These are phyloP conservation scores for Amaranthus palmeri DNA, from an alignment of 148 eudicot genomes.

Conservation along the genomic window DNA sequence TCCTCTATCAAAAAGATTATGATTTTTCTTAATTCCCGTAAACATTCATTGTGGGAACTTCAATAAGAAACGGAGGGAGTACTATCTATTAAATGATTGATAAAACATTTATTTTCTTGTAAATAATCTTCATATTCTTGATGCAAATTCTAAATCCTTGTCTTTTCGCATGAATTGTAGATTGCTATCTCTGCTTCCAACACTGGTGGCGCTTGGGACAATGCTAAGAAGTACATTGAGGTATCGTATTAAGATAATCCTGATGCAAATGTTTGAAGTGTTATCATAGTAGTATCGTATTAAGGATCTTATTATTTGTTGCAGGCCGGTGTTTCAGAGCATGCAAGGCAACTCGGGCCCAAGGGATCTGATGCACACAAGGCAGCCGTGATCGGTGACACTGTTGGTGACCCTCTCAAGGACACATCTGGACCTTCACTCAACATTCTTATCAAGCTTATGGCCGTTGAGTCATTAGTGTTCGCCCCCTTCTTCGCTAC, in stretches of 20 bases:
- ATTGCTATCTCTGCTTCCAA: constrained; percentile 88
- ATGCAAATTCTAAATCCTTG: neutral
- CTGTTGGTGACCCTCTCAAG: constrained; percentile 90
- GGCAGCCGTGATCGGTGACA: constrained; percentile 92
- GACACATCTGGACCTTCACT: constrained; percentile 94
- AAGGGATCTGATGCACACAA: constrained; percentile 89
- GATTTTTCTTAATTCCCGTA: neutral
- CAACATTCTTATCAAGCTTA: constrained; percentile 88
- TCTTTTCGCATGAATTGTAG: constrained; percentile 32
- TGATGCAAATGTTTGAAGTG: no score
- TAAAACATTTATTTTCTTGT: no score
- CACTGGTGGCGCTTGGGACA: constrained; percentile 96
- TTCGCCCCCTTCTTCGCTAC: constrained; percentile 95
- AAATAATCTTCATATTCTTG: no score
- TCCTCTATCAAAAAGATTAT: accelerated
- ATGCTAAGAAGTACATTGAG: constrained; percentile 89
- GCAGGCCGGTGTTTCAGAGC: constrained; percentile 83
- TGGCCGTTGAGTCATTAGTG: constrained; percentile 94
- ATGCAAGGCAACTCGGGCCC: constrained; percentile 70
- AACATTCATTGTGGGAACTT: neutral
- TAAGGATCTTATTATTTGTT: neutral
- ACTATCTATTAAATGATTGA: no score
- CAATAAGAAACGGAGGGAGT: neutral
- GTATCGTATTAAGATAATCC: constrained; percentile 20
- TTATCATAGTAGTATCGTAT: neutral